Conservation (phyloP, 257 asterid species). For the Echites panduratus region DNA sequence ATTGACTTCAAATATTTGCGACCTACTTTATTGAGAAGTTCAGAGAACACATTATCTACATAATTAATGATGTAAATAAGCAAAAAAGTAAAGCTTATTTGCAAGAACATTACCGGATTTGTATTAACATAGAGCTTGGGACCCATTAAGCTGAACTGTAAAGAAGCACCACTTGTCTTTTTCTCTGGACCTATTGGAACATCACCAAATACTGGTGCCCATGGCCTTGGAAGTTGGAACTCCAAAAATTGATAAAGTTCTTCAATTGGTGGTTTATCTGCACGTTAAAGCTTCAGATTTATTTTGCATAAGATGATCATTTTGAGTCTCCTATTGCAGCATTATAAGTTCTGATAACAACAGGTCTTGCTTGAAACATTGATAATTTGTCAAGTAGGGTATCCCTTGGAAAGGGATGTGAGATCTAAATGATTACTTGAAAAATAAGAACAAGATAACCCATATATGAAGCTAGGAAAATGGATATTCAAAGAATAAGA, state of each 20-base stretch:
- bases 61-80: background rate
- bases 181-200: slow-evolving; percentile 69
- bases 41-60: background rate
- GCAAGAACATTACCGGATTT: slow-evolving; percentile 37
- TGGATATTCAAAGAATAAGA: background rate
- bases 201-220: slow-evolving; percentile 85
- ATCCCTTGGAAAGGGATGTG: too few species aligned
- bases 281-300: slow-evolving; percentile 19
- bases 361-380: background rate
- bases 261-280: slow-evolving; percentile 80
- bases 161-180: slow-evolving; percentile 59
- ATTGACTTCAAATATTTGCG: too few species aligned
- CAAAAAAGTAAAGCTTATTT: background rate
- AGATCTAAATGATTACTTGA: too few species aligned
- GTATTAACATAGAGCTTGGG: slow-evolving; percentile 73
- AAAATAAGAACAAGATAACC: background rate
- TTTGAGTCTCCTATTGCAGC: background rate
- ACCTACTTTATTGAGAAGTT: background rate
- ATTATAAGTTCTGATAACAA: background rate
- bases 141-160: slow-evolving; percentile 80
- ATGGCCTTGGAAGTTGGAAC: slow-evolving; percentile 71
- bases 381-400: background rate
- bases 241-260: slow-evolving; percentile 69
- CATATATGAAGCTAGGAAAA: background rate
- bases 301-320: slow-evolving; percentile 10